Base-by-base conservation (phyloP, 1,139 yeast genomes). In the Meyerozyma guilliermondii region DNA sequence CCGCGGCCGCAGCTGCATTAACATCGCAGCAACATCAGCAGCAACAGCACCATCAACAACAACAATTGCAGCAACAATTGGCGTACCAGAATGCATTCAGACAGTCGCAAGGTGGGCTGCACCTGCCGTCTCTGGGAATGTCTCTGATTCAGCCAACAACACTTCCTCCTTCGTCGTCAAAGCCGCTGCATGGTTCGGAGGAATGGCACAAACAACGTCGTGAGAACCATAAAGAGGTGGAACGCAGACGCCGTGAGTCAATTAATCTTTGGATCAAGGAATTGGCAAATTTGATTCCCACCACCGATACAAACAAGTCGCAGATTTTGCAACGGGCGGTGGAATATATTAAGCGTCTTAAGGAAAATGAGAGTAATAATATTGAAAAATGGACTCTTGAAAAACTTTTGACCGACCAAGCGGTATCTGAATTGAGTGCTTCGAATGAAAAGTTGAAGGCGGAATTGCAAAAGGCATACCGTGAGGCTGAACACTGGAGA, bases 191-290 rank as follows among this genome's bases (percentile, higher is more conserved):
- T 43, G 88, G 88, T 9, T 68, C 87, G 17, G 94, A 85, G 26
- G 96, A 87, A 62, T 89, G 96, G 95, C 91, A 85, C 59, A 78
- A 78, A 52, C 78, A 80, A 59, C 80, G 97, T 54, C 83, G 87
- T 55, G 87, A 87, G 54, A 91, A 88, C 63, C 99, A 92, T 69
- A 92, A 92, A 65, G 98, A 94, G 66, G 98, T 92, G 26, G 99
- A 92, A 68, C 79, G 97, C 58, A 81, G 98, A 56, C 83, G 99
- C 60, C 81, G 99, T 56, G 97, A 92, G 60, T 81, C 85, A 40
- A 92, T 92, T 60, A 92, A 91, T 65, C 74, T 77, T 41, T 98
- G 98, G 10, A 91, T 92, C 59, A 83, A 83, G 55, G 89, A 83
- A 55, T 76, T 92, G 54, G 87, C 95, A 34, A 79, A 80, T 39